Percentiles rank a stretch among this genome's conserved stretches.
Evolutionary conservation across 306 rosid genomes (phyloP).

Genomic region (Prunus campanulata): DNA sequence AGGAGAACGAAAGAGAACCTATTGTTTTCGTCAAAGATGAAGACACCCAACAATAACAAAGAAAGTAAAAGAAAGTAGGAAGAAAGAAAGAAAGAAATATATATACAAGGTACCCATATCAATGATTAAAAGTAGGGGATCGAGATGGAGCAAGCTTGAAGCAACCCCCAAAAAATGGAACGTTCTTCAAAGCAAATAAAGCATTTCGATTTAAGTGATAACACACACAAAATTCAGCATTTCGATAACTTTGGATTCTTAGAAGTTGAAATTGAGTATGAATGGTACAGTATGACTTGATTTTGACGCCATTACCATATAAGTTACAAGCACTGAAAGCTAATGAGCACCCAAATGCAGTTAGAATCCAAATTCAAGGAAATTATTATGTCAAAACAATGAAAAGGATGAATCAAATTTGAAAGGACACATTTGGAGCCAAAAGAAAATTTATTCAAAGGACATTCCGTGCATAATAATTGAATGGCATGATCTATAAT

Average conservation of each 20-base stretch:
- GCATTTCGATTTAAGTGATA: conserved; percentile 26
- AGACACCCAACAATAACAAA: conserved; percentile 46
- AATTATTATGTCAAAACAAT: background rate
- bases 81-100: background rate
- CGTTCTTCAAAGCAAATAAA: conserved; percentile 43
- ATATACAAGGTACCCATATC: conserved; percentile 12
- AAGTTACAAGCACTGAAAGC: background rate
- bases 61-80: conserved; percentile 35
- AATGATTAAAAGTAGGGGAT: conserved; percentile 27
- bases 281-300: background rate
- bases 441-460: background rate
- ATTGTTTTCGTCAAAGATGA: conserved; percentile 58
- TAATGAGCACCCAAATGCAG: background rate
- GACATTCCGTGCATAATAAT: background rate
- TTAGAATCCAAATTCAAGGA: background rate
- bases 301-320: background rate
- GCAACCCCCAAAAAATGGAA: conserved; percentile 46
- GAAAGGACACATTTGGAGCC: background rate
- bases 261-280: background rate
- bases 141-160: conserved; percentile 48
- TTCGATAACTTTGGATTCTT: background rate
- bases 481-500: background rate
- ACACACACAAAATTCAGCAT: conserved; percentile 13
- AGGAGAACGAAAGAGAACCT: conserved; percentile 35
- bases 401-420: background rate